Evolutionary conservation across 2,329 filamentous ascomycete species (phyloP), one percentile per base, ranked within the genome.

Genomic region (Cladophialophora chaetospira): DNA sequence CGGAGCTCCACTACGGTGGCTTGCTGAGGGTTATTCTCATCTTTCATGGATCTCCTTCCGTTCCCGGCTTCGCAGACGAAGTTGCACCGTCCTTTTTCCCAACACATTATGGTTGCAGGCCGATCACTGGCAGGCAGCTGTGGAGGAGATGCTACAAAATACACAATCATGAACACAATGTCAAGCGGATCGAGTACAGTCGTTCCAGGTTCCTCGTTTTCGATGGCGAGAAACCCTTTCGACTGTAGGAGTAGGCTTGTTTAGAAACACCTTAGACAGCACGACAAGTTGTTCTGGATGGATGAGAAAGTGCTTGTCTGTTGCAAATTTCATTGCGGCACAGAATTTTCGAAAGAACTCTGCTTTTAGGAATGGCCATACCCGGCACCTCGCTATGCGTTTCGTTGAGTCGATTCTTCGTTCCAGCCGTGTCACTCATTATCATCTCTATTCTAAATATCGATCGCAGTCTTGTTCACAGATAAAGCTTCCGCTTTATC

Each of bases 21-120:
- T 74, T 71, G 73, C 76, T 78, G 73, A 79, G 77, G 73, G 70
- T 74, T 77, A 71, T 77, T 74, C 72, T 71, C 67, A 51, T 70
- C 60, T 68, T 67, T 70, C 67, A 69, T 77, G 74, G 73, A 71
- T 76, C 74, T 75, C 69, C 74, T 71, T 78, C 75, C 75, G 75
- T 78, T 78, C 75, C 75, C 75, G 68, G 75, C 75, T 73, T 72
- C 71, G 73, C 63, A 78, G 75, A 78, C 61, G 59, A 65, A 68
- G 23, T 60, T 53, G 67, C 72, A 73, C 71, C 67, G 58, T 61
- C 72, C 70, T 73, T 76, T 77, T 77, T 74, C 75, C 70, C 72
- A 57, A 66, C 68, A 69, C 44, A 69, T 66, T 64, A 66, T 73
- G 64, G 73, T 72, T 75, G 68, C 47, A 40, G 68, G 67, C 67